Base-by-base conservation (phyloP, 768 basidiomycete species). In the Saitozyma podzolica region DNA sequence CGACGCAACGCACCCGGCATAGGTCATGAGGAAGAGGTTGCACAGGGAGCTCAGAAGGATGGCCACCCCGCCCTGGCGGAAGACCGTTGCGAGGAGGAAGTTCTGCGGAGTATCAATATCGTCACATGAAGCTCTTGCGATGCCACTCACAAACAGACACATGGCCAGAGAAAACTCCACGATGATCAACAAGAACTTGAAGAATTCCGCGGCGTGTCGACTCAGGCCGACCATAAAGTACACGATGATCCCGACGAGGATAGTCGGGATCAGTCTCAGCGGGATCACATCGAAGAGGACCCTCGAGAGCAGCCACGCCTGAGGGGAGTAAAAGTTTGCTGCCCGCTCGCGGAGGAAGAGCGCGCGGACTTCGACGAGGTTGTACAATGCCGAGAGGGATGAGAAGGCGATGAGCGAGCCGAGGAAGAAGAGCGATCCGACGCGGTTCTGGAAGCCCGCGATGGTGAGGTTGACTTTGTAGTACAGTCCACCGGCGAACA, bases 371-470 rank as follows among this genome's bases (percentile, higher is more conserved):
- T 89, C 88, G 2, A 93, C 86, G 50, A 96, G 83, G 64, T 94
- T 93, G 77, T 92, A 90, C 61, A 98, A 78, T 0, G 94, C 92
- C 40, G 51, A 53, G 9, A 62, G 39, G 19, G 91, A 85, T 0
- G 91, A 92, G 80, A 97, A 96, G 0, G 94, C 91, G 54, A 96
- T 86, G 37, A 97, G 84, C 13, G 92, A 87, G 41, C 93, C 93
- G 71, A 96, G 77, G 86, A 98, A 98, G 84, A 98, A 96, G 48
- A 98, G 80, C 67, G 89, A 91, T 40, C 94, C 94, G n/a, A 98
- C 85, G 40, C 94, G 85, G 43, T 77, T 79, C 76, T 96, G 93
- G 83, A 96, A 96, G 1, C 93, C 93, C 29, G 92, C 90, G 65
- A 96, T 95, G 5, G 86, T 88, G 17, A 85, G 81, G 42, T 84